A percentile compares a stretch with the other conserved stretches of the same genome.
These are phyloP conservation scores for Arabidopsis hybrid DNA, from an alignment of 441 rosid genomes.

Conservation along the genomic window DNA sequence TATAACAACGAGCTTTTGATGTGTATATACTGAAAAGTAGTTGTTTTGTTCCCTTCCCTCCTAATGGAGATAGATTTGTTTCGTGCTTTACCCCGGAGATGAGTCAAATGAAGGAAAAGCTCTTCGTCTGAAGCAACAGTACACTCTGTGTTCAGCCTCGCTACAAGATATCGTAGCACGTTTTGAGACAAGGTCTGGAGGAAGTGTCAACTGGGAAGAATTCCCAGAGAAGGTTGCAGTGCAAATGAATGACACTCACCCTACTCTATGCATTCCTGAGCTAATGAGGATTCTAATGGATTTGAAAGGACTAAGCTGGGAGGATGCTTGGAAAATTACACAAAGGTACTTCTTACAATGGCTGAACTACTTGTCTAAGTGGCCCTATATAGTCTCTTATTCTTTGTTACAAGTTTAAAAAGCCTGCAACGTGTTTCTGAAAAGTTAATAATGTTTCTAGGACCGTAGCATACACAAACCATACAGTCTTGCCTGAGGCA, in stretches of 20 bases:
- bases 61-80: constrained; percentile 68
- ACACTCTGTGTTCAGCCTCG: constrained; percentile 95
- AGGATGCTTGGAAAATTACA: constrained; percentile 74
- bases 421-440: constrained; percentile 5
- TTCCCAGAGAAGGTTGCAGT: constrained; percentile 93
- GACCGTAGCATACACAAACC: constrained; percentile 97
- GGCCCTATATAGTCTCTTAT: background rate
- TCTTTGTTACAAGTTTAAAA: background rate
- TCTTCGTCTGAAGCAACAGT: constrained; percentile 96
- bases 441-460: constrained; percentile 45
- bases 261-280: constrained; percentile 79
- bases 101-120: constrained; percentile 85
- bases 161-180: constrained; percentile 88
- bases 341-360: constrained; percentile 49
- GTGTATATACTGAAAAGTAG: constrained; percentile 7
- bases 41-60: background rate
- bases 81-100: constrained; percentile 94
- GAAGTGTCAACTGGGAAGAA: constrained; percentile 70
- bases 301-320: constrained; percentile 69
- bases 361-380: constrained; percentile 5
- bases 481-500: constrained; percentile 96
- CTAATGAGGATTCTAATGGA: constrained; percentile 70
- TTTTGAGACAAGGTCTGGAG: constrained; percentile 85
- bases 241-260: constrained; percentile 95
- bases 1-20: background rate